These are phyloP conservation scores for Tylopilus rubrobrunneus DNA, from an alignment of 768 basidiomycete genomes.

Conservation along the genomic window DNA sequence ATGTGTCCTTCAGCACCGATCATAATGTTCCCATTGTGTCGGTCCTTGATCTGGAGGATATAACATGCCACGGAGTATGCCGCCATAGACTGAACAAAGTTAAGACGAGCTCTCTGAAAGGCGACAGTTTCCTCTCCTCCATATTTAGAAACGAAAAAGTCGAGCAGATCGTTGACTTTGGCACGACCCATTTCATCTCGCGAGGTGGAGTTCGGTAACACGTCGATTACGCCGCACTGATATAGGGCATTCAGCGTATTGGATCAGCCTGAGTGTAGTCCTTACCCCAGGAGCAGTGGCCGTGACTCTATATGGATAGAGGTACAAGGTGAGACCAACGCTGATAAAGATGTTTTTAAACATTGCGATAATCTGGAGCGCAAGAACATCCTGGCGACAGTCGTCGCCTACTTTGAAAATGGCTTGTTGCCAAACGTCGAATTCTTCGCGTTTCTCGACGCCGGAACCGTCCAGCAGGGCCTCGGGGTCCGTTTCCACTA, in stretches of 20 bases:
- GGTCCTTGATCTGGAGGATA: slow-evolving; percentile 96
- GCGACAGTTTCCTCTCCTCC: slow-evolving; percentile 84
- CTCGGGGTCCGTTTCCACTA: slow-evolving; percentile 68
- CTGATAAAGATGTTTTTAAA: slow-evolving; percentile 96
- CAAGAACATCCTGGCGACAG: slow-evolving; percentile 97
- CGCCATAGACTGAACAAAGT: slow-evolving; percentile 99
- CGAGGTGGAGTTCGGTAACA: slow-evolving; percentile 96
- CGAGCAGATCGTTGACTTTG: slow-evolving; percentile 93
- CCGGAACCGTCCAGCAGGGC: slow-evolving; percentile 64
- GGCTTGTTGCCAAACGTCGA: slow-evolving; percentile 95
- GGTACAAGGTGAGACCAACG: slow-evolving; percentile 84
- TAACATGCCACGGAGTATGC: slow-evolving; percentile 98
- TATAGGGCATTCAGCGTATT: neutral
- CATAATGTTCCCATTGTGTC: slow-evolving; percentile 99
- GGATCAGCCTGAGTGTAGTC: slow-evolving; percentile 12
- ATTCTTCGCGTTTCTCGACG: slow-evolving; percentile 55
- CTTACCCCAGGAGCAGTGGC: slow-evolving; percentile 94
- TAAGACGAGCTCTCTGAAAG: slow-evolving; percentile 89
- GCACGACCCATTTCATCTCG: slow-evolving; percentile 99
- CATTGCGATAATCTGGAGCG: slow-evolving; percentile 97
- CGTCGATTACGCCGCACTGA: slow-evolving; percentile 97
- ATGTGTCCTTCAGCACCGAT: slow-evolving; percentile 98
- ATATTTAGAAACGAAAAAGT: slow-evolving; percentile 92
- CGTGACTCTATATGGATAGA: slow-evolving; percentile 95
- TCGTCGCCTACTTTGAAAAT: slow-evolving; percentile 99